Evolutionary conservation across 805 yeast species (phyloP).

Genomic region (Yarrowia divulgata): DNA sequence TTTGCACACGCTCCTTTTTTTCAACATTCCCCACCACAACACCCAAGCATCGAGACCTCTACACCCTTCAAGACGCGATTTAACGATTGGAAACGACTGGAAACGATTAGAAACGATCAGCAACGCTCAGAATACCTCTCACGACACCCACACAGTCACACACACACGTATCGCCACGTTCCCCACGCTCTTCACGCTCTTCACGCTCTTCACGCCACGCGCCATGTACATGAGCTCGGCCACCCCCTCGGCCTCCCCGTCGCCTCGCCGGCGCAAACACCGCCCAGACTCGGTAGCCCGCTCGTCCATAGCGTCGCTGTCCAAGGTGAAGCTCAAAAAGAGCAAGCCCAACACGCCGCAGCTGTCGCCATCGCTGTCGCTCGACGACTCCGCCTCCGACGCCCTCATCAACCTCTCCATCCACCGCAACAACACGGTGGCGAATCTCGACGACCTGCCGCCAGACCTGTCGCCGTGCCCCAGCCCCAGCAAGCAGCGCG

Average conservation of each 20-base stretch:
- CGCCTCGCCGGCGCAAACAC: slow-evolving; percentile 39
- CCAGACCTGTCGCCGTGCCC: slow-evolving; percentile 32
- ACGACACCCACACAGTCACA: too few relatives aligned
- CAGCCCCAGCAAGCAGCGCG: slow-evolving; percentile 18
- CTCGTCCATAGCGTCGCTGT: slow-evolving; percentile 26
- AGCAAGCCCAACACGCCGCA: slow-evolving; percentile 39
- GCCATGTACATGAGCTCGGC: slow-evolving; percentile 36
- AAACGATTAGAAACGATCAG: too few relatives aligned
- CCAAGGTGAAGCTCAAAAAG: slow-evolving; percentile 36
- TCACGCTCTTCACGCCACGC: background rate
- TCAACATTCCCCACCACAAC: slow-evolving; percentile 3
- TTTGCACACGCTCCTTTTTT: slow-evolving; percentile 3
- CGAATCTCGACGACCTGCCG: slow-evolving; percentile 28
- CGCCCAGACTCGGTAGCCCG: slow-evolving; percentile 23
- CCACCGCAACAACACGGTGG: slow-evolving; percentile 38
- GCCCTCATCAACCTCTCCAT: slow-evolving; percentile 39
- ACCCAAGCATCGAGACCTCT: background rate
- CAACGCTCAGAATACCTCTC: too few relatives aligned
- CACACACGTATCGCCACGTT: background rate
- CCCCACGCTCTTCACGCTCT: too few relatives aligned
- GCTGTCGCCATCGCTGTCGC: slow-evolving; percentile 26
- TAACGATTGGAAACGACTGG: too few relatives aligned
- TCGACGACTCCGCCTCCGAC: slow-evolving; percentile 38
- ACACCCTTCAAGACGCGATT: too few relatives aligned
- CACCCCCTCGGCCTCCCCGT: slow-evolving; percentile 37